Conservation (phyloP, 495 filamentous ascomycete genomes). For the Penicillium coffeae region DNA sequence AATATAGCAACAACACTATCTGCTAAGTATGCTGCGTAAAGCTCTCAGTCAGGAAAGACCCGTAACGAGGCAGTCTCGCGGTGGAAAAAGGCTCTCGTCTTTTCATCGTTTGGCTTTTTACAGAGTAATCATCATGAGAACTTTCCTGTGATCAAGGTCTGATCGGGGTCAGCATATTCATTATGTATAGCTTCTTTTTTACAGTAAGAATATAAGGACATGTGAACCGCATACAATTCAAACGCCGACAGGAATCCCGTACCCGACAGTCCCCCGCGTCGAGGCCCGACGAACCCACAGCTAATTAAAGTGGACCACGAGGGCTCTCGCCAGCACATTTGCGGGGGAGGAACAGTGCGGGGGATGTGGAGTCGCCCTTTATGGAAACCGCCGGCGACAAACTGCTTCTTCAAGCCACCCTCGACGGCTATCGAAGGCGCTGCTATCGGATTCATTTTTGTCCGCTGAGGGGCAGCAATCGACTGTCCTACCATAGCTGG, state of each 20-base stretch:
- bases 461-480: neutral
- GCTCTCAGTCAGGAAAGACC: too few relatives aligned
- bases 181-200: too few relatives aligned
- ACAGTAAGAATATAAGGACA: too few relatives aligned
- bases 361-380: neutral
- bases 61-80: too few relatives aligned
- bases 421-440: neutral
- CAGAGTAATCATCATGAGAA: too few relatives aligned
- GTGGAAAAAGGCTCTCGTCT: too few relatives aligned
- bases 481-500: neutral
- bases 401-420: slow-evolving; percentile 1
- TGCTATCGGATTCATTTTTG: neutral
- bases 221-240: neutral
- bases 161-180: neutral
- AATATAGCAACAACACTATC: too few relatives aligned
- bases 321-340: too few relatives aligned
- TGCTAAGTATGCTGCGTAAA: too few relatives aligned
- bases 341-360: slow-evolving; percentile 16
- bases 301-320: too few relatives aligned
- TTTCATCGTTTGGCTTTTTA: too few relatives aligned
- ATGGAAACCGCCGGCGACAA: slow-evolving; percentile 10
- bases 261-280: neutral
- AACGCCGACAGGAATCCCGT: neutral
- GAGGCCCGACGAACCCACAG: too few relatives aligned
- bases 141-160: neutral